Percentiles rank a stretch among this genome's conserved stretches.
These are phyloP conservation scores for Vaccinium macrocarpon DNA, from an alignment of 148 eudicot genomes.

Conservation along the genomic window DNA sequence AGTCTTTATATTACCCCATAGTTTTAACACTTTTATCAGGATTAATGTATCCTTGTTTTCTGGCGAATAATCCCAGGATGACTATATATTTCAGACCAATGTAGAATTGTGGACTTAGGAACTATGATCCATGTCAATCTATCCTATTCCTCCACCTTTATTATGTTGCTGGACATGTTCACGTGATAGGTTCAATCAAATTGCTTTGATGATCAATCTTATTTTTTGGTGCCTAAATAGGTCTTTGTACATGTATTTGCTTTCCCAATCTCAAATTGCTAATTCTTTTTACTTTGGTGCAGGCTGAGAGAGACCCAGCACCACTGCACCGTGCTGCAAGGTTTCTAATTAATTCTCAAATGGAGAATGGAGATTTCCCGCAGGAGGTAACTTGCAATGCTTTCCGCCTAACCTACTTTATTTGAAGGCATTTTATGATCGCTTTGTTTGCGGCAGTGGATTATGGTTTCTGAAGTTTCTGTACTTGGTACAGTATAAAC, in stretches of 20 bases:
- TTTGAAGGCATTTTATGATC: not conserved
- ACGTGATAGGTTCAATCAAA: not conserved
- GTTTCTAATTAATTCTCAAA: conserved; percentile 71
- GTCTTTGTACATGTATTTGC: not conserved
- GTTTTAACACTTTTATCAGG: not conserved
- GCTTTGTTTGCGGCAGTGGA: not conserved
- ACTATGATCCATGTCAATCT: not conserved
- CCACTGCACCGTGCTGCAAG: conserved; percentile 84
- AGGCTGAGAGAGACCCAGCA: conserved; percentile 69
- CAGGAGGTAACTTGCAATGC: conserved; percentile 54
- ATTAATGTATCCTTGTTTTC: not conserved
- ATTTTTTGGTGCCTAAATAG: not conserved
- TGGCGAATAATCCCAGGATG: not conserved
- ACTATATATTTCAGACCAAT: not conserved
- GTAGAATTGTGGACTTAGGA: not conserved
- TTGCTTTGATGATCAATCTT: not conserved
- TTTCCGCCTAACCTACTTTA: conserved; percentile 8
- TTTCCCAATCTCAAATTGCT: not conserved
- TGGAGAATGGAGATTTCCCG: conserved; percentile 88
- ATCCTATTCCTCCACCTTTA: not conserved
- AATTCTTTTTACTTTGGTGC: not conserved
- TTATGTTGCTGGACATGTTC: not conserved
- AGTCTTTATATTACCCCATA: not conserved
- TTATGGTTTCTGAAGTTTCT: not conserved
- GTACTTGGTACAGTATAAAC: not conserved